Conservation (phyloP, 495 filamentous ascomycete species). For the Penicillium simplicissimum region DNA sequence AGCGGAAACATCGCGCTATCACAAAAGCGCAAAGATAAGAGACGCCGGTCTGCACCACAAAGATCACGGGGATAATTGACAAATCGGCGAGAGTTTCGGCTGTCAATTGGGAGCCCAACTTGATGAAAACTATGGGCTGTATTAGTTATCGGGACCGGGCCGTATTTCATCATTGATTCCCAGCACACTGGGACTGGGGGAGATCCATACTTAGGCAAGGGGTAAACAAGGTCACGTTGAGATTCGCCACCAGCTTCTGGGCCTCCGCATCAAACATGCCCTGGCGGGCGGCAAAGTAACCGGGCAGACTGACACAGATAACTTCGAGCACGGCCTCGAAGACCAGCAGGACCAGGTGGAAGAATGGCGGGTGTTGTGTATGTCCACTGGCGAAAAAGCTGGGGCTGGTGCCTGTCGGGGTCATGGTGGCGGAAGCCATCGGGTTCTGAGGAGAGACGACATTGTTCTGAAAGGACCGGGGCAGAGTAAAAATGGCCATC, state of each 20-base stretch:
- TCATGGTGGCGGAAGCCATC: conserved; percentile 34
- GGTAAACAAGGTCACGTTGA: conserved; percentile 93
- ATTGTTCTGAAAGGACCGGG: conserved; percentile 64
- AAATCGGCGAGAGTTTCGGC: conserved; percentile 86
- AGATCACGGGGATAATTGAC: conserved; percentile 91
- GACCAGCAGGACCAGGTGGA: conserved; percentile 78
- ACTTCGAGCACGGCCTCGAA: conserved; percentile 97
- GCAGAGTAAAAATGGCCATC: conserved; percentile 58
- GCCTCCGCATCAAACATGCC: conserved; percentile 93
- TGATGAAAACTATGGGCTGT: conserved; percentile 76
- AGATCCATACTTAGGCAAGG: conserved; percentile 82
- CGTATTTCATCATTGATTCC: background rate
- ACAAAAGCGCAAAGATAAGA: conserved; percentile 73
- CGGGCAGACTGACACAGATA: conserved; percentile 89
- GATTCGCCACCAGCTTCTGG: conserved; percentile 93
- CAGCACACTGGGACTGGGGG: background rate
- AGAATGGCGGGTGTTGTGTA: conserved; percentile 64
- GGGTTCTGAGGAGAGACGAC: conserved; percentile 37
- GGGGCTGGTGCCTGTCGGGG: conserved; percentile 21
- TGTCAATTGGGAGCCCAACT: conserved; percentile 92
- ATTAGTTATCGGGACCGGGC: background rate
- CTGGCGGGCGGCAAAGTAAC: conserved; percentile 86
- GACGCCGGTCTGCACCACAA: conserved; percentile 79
- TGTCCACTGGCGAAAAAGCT: conserved; percentile 28
- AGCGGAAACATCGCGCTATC: conserved; percentile 72